Evolutionary conservation across 2,329 filamentous ascomycete species (phyloP), one percentile per base, ranked within the genome.

Genomic region (Sclerotinia trifoliorum): DNA sequence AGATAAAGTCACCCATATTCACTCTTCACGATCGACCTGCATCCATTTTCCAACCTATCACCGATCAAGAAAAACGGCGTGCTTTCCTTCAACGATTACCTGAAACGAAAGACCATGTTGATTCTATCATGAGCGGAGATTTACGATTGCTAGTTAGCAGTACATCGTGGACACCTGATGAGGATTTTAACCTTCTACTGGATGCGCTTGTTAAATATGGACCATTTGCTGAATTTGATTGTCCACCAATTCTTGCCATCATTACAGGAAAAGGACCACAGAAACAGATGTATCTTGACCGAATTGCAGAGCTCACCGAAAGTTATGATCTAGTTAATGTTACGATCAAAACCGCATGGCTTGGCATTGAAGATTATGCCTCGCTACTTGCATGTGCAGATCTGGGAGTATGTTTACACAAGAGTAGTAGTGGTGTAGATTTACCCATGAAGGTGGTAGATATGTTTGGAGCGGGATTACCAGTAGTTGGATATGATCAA

Each of bases 401-500:
- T 75, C 82, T 99, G 0, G 95, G 95, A 13, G 87, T 99, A 32
- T 96, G 92, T 68, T 82, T 99, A 35, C 95, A 99, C 80, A 97
- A 88, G 72, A 97, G 93, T 19, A 96, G 91, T 73, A 97, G 93
- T 2, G 95, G 95, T 1, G 93, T 99, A 0, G 95, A 99, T 79
- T 82, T 99, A 26, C 95, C 95, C 0, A 99, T 99, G 95, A 99
- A 99, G 80, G 93, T 99, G 0, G 94, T 99, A 19, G 95, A 99
- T 78, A 97, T 99, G 94, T 98, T 99, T 78, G 95, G 95, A 2
- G 91, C 94, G 0, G 95, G 94, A 0, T 81, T 99, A 39, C 95
- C 95, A 0, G 95, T 99, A 0, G 89, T 90, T 0, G 94, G 93
- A 5, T 98, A 95, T 84, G 87, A 86, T 35, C 85, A 86, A 2